phyloP scores from a whole-genome alignment of 2,329 filamentous ascomycete species.

The Penicillium digitatum region DNA sequence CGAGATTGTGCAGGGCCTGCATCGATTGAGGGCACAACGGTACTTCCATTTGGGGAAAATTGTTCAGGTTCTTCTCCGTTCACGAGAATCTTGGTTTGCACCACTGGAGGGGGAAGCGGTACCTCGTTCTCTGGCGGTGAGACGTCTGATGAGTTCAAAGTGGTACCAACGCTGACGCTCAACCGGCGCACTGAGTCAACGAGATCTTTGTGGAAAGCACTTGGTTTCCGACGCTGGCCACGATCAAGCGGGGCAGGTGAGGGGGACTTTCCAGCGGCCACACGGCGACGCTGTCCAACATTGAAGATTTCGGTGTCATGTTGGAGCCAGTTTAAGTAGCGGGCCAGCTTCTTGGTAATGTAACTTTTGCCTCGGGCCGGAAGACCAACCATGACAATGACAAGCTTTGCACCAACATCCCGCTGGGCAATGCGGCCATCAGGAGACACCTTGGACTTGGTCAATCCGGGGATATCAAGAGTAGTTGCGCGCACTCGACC shows the following conservation, averaged over 20 bases:
- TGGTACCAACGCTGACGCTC: conserved; percentile 38
- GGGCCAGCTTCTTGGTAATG: conserved; percentile 95
- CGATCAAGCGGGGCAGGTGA: conserved; percentile 22
- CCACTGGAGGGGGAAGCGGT: conserved; percentile 37
- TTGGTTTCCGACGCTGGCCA: conserved; percentile 15
- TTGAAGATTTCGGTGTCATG: conserved; percentile 97
- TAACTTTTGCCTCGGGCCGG: conserved; percentile 96
- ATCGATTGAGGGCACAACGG: conserved; percentile 26
- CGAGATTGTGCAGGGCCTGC: conserved; percentile 13
- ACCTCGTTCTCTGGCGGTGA: conserved; percentile 28
- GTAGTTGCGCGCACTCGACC: conserved; percentile 83
- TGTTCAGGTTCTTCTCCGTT: conserved; percentile 50
- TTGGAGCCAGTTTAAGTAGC: conserved; percentile 95
- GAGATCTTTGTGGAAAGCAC: conserved; percentile 39
- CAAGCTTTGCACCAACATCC: conserved; percentile 92
- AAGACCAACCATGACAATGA: conserved; percentile 97
- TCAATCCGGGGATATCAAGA: conserved; percentile 93
- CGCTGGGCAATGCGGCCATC: conserved; percentile 90
- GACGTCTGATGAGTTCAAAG: conserved; percentile 22
- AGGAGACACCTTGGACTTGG: conserved; percentile 88
- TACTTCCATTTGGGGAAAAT: conserved; percentile 20
- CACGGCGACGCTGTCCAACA: conserved; percentile 83
- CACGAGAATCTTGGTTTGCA: conserved; percentile 55
- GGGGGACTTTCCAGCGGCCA: conserved; percentile 59
- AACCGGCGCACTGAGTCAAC: conserved; percentile 44